Base-by-base conservation (phyloP, 1,284 basidiomycete species). In the Austropuccinia psidii region DNA sequence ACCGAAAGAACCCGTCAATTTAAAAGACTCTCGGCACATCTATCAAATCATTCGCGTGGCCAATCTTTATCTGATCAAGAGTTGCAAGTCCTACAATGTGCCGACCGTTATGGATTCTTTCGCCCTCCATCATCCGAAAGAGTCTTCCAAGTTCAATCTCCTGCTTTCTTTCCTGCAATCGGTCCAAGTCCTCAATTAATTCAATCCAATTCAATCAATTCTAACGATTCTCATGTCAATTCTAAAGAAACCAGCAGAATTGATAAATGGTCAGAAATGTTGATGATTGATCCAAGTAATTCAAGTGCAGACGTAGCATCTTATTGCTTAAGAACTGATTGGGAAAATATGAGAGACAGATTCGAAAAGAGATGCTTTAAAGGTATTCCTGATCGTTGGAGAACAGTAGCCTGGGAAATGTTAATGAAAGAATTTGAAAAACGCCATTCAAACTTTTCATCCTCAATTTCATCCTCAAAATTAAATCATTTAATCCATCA, bases 301-400 rank as follows among this genome's bases (percentile, higher is more conserved):
- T 78, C 81, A 17, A 91, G 92, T 39, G 87, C 88, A 5, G 94
- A 94, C 79, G 83, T 88, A n/a, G 82, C 86, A 47, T 80, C 84
- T 13, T 96, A 93, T 93, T 81, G 80, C 31, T 84, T 94, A 77
- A 85, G 84, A 49, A 78, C 84, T 4, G 83, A 76, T n/a, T 85
- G 65, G 87, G 90, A 83, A 84, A 86, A 79, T 79, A 27, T 76
- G 65, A 41, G 75, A n/a, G 76, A 77, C 52, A 78, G 82, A 77
- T 75, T 84, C 24, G 84, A 87, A 50, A 83, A 86, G 76, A 85
- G 95, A 43, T 86, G 90, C 60, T 98, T 91, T 84, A 99, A 99
- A 81, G 96, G 95, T 62, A 88, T 98, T 29, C 96, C 95, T 0
- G 95, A 98, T 81, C 86, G 93, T 54, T 98, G 96, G 95, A 85